A percentile compares a stretch with the other conserved stretches of the same genome.
Conservation (phyloP, 305 asterid species). For the Solanum hybrid region DNA sequence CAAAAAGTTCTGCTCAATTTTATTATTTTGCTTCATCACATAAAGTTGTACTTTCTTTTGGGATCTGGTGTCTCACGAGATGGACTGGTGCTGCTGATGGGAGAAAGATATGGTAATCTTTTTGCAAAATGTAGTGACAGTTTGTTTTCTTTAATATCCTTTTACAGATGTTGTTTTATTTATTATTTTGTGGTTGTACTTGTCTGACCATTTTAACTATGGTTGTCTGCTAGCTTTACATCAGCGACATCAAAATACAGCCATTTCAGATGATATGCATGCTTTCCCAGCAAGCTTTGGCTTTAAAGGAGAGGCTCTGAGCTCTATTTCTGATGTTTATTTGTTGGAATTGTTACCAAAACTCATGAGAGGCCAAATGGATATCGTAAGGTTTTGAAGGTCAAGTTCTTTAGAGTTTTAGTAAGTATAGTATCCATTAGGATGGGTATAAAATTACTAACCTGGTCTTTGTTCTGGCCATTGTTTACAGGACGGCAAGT, state of each 20-base stretch:
- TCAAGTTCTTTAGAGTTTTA: neutral
- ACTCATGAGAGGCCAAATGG: neutral
- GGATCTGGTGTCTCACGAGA: slow-evolving; percentile 82
- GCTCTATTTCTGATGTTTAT: neutral
- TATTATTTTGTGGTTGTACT: neutral
- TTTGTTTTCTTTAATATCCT: neutral
- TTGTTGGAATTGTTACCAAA: neutral
- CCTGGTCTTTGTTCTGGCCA: neutral
- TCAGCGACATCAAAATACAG: neutral
- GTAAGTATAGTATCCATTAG: neutral
- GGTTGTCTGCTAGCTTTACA: neutral
- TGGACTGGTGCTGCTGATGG: slow-evolving; percentile 58
- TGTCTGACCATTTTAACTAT: neutral
- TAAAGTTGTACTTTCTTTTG: slow-evolving; percentile 3
- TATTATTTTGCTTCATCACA: neutral
- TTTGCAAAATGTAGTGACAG: neutral
- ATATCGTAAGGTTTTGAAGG: neutral
- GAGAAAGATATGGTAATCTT: slow-evolving; percentile 69
- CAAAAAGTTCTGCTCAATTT: neutral
- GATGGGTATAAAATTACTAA: neutral
- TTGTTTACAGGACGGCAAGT: neutral
- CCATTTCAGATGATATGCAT: neutral
- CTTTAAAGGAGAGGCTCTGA: neutral
- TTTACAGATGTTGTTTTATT: neutral
- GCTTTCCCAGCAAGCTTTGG: neutral